These are phyloP conservation scores for Fusarium acutatum DNA, from an alignment of 2,329 filamentous ascomycete genomes.

Conservation along the genomic window DNA sequence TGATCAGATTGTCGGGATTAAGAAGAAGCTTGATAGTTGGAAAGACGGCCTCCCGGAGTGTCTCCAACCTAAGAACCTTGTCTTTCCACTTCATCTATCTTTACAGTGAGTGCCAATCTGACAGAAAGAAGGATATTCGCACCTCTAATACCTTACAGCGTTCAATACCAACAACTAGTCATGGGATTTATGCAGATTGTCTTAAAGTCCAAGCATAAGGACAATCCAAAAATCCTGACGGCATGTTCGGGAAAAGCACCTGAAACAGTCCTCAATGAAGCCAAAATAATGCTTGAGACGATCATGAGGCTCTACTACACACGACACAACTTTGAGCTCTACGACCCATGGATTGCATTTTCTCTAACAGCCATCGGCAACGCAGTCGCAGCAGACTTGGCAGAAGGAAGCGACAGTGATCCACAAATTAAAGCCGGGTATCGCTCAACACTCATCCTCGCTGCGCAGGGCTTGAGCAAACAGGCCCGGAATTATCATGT, in stretches of 20 bases:
- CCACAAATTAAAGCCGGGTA: background rate
- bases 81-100: background rate
- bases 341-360: background rate
- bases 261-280: background rate
- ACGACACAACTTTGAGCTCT: background rate
- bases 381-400: background rate
- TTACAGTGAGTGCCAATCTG: background rate
- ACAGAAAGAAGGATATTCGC: rapidly evolving
- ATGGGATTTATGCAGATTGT: background rate
- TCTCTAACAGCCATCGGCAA: background rate
- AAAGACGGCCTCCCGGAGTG: background rate
- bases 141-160: background rate
- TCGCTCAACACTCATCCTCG: background rate
- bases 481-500: background rate
- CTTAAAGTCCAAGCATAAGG: background rate
- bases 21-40: background rate
- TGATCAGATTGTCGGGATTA: background rate
- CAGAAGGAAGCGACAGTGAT: background rate
- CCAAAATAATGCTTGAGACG: background rate
- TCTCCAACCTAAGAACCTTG: background rate
- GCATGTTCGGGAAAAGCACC: background rate
- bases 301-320: background rate
- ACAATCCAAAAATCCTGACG: background rate
- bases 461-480: background rate
- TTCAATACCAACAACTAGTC: background rate